phyloP scores from a whole-genome alignment of 164 flowering plant species.

The Buxus sempervirens region DNA sequence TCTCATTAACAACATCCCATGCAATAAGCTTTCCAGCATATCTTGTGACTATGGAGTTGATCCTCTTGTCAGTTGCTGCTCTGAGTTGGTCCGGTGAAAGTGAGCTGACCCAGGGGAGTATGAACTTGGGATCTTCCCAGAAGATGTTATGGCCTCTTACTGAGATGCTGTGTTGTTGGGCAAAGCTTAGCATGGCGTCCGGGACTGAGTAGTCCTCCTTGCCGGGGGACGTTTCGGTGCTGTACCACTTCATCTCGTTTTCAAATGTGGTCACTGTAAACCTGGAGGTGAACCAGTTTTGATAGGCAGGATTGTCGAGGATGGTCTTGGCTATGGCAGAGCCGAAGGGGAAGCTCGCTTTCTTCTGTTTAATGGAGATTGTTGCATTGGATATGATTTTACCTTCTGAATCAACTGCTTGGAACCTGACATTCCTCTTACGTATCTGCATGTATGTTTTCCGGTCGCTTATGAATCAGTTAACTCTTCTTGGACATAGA shows the following conservation, averaged over 20 bases:
- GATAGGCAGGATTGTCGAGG: conserved; percentile 39
- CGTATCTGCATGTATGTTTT: conserved; percentile 25
- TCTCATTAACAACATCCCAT: conserved; percentile 62
- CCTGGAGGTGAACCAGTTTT: conserved; percentile 46
- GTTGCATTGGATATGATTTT: conserved; percentile 34
- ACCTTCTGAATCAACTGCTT: conserved; percentile 30
- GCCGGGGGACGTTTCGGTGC: conserved; percentile 36
- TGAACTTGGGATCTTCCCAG: conserved; percentile 44
- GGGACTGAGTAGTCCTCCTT: conserved; percentile 42
- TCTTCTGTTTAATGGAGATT: conserved; percentile 18
- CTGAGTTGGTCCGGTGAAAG: conserved; percentile 10
- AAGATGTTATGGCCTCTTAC: conserved; percentile 55
- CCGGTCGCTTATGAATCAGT: too few relatives aligned
- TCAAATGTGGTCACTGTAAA: conserved; percentile 46
- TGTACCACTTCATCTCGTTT: conserved; percentile 68
- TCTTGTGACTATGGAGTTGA: conserved; percentile 26
- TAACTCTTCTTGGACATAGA: too few relatives aligned
- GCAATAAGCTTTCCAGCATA: conserved; percentile 43
- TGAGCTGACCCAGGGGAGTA: conserved; percentile 31
- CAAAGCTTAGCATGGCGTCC: conserved; percentile 44
- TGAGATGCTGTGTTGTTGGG: conserved; percentile 19
- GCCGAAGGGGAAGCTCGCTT: conserved; percentile 40
- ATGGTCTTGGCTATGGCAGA: conserved; percentile 38
- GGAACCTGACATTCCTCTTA: conserved; percentile 35
- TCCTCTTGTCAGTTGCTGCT: conserved; percentile 21